phyloP scores from a whole-genome alignment of 164 flowering plant species.

The Annona squamosa region DNA sequence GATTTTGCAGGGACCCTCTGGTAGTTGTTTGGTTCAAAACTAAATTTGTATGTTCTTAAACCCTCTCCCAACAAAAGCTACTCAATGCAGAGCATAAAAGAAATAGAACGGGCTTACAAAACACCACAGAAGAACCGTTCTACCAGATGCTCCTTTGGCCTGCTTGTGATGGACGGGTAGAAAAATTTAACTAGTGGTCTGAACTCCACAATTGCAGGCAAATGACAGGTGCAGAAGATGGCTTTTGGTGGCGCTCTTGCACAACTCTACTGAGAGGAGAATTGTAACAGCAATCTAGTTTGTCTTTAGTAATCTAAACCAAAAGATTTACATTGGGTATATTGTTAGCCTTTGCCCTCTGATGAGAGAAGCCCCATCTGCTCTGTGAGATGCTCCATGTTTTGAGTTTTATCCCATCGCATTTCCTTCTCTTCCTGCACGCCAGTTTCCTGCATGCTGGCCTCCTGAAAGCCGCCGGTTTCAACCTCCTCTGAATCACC shows the following conservation, averaged over 20 bases:
- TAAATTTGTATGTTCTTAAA: neutral
- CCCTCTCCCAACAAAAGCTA: neutral
- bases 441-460: slow-evolving; percentile 18
- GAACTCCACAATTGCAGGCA: neutral
- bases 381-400: slow-evolving; percentile 70
- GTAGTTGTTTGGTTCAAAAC: too few species aligned
- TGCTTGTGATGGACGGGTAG: neutral
- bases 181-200: neutral
- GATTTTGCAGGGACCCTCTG: too few species aligned
- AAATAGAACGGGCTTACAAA: neutral
- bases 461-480: slow-evolving; percentile 23
- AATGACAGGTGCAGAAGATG: neutral
- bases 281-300: neutral
- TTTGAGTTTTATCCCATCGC: slow-evolving; percentile 49
- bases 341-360: slow-evolving; percentile 31
- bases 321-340: slow-evolving; percentile 3
- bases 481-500: slow-evolving; percentile 40
- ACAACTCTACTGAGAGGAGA: neutral
- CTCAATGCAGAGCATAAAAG: neutral
- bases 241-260: neutral
- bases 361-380: slow-evolving; percentile 74
- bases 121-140: neutral
- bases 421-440: slow-evolving; percentile 30
- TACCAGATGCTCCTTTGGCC: neutral
- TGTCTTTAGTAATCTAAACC: neutral